Conservation (phyloP, 805 yeast genomes). For the Saccharomycopsis javanensis region DNA sequence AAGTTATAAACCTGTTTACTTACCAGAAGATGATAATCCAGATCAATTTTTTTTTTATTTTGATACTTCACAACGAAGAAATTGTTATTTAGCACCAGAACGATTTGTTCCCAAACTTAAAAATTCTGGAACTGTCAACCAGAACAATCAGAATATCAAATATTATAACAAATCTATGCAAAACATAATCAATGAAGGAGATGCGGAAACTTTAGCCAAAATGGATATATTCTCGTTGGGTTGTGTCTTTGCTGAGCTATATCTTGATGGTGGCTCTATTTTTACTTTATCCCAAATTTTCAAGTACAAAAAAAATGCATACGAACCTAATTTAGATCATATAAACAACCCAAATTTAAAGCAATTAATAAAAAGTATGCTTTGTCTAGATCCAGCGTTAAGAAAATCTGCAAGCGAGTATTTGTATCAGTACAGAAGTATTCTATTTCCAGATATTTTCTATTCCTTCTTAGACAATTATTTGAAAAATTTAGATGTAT, state of each 20-base stretch:
- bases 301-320: constrained; percentile 65
- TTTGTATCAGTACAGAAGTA: constrained; percentile 39
- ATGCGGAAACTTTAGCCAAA: constrained; percentile 34
- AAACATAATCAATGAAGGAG: constrained; percentile 1
- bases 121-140: constrained; percentile 8
- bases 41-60: constrained; percentile 85
- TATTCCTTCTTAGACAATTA: constrained; percentile 64
- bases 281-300: constrained; percentile 83
- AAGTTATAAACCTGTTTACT: constrained; percentile 66
- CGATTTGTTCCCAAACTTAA: constrained; percentile 41
- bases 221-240: constrained; percentile 83
- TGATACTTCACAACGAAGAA: constrained; percentile 79
- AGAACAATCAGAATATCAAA: constrained; percentile 20
- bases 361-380: constrained; percentile 52
- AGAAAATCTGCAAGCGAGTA: constrained; percentile 49
- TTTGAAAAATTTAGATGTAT: constrained; percentile 34
- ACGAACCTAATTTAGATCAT: constrained; percentile 49
- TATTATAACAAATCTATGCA: constrained; percentile 19
- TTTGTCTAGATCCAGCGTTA: constrained; percentile 48
- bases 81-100: constrained; percentile 93
- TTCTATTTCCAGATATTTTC: constrained; percentile 58
- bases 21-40: constrained; percentile 84
- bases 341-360: constrained; percentile 43
- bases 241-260: constrained; percentile 85
- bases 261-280: constrained; percentile 75